These are phyloP conservation scores for Ophioceras dolichostomum DNA, from an alignment of 2,329 filamentous ascomycete species.

Conservation along the genomic window DNA sequence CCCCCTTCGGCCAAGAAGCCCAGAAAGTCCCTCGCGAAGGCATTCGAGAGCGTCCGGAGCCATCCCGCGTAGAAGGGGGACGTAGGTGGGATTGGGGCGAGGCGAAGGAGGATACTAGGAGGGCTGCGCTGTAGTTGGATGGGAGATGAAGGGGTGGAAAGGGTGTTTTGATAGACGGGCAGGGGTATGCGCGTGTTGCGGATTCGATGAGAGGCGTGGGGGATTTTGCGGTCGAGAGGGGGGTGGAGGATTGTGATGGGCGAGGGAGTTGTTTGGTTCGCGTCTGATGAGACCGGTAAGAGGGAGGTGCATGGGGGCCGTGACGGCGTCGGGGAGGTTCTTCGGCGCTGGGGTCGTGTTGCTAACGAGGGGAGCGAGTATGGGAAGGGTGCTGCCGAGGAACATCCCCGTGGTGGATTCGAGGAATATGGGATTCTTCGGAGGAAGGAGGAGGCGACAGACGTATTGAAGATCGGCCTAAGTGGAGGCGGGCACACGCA, in stretches of 20 bases:
- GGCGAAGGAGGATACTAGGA: constrained; percentile 26
- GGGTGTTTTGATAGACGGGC: constrained; percentile 47
- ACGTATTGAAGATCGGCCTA: constrained; percentile 47
- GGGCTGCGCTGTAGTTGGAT: constrained; percentile 32
- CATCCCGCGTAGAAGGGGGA: constrained; percentile 24
- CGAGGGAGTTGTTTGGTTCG: too few species aligned
- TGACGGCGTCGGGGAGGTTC: constrained; percentile 12
- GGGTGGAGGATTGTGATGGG: constrained; percentile 23
- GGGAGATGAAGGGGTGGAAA: constrained; percentile 37
- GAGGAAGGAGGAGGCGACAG: constrained; percentile 46
- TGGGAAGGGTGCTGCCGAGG: constrained; percentile 32
- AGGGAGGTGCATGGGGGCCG: constrained; percentile 14
- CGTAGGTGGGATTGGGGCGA: constrained; percentile 9
- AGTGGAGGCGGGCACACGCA: constrained; percentile 44
- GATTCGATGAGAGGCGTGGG: constrained; percentile 37
- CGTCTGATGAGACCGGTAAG: constrained; percentile 4
- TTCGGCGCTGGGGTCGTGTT: constrained; percentile 28
- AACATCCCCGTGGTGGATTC: constrained; percentile 49
- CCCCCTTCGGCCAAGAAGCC: constrained; percentile 33
- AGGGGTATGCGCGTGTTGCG: constrained; percentile 43
- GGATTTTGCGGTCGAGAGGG: constrained; percentile 20
- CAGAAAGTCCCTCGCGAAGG: constrained; percentile 27
- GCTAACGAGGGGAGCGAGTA: constrained; percentile 37
- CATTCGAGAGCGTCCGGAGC: constrained; percentile 24
- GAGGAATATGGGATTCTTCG: constrained; percentile 52